These are phyloP conservation scores for Paecilomyces niveus DNA, from an alignment of 2,329 filamentous ascomycete genomes.

Conservation along the genomic window DNA sequence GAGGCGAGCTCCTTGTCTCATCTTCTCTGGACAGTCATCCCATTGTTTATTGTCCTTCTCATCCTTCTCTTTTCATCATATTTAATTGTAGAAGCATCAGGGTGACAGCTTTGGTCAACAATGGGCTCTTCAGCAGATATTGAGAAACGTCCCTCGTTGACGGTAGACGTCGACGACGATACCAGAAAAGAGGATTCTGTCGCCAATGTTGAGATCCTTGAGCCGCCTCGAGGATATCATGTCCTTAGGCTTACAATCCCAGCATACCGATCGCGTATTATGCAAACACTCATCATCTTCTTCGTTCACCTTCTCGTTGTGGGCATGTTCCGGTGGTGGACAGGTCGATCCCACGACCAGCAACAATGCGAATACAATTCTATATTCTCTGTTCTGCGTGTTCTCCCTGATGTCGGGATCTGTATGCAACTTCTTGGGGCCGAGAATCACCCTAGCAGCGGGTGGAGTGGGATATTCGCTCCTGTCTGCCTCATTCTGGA, in stretches of 20 bases:
- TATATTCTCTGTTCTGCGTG: constrained; percentile 10
- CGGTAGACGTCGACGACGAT: background rate
- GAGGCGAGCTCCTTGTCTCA: background rate
- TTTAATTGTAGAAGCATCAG: background rate
- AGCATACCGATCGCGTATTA: constrained; percentile 10
- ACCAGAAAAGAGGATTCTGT: constrained; percentile 2
- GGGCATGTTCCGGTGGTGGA: constrained; percentile 13
- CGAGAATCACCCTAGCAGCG: constrained; percentile 60
- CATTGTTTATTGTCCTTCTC: background rate
- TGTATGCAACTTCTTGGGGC: constrained; percentile 68
- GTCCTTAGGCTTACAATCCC: constrained; percentile 6
- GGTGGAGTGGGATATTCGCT: constrained; percentile 72
- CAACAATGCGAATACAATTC: constrained; percentile 12
- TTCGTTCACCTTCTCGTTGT: constrained; percentile 10
- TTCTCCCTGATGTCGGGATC: constrained; percentile 23
- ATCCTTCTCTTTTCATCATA: background rate
- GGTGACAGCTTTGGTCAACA: background rate
- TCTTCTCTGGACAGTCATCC: background rate
- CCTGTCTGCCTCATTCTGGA: constrained; percentile 64
- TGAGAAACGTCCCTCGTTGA: background rate
- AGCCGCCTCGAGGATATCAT: constrained; percentile 7
- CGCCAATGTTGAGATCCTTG: background rate
- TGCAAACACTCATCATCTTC: constrained; percentile 10
- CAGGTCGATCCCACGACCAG: constrained; percentile 11
- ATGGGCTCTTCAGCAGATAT: background rate